Conservation (phyloP, 768 basidiomycete genomes). For the Mrakia gelida region DNA sequence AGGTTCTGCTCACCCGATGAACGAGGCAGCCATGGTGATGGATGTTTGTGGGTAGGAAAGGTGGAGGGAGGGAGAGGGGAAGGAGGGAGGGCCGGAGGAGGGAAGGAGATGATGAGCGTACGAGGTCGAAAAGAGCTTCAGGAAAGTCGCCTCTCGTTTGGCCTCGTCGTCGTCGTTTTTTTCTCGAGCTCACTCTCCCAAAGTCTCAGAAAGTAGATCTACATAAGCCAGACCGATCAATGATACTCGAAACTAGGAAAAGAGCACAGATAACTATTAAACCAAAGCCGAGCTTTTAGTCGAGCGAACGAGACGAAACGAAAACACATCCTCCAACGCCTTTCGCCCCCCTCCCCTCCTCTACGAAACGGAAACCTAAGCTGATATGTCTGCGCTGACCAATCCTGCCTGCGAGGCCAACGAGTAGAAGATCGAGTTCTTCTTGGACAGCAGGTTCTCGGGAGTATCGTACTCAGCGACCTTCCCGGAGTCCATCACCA, state of each 20-base stretch:
- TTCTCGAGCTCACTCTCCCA: too few relatives aligned
- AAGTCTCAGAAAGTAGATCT: too few relatives aligned
- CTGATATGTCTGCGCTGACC: slow-evolving; percentile 10
- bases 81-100: not conserved
- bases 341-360: not conserved
- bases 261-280: too few relatives aligned
- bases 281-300: too few relatives aligned
- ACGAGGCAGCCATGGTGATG: slow-evolving; percentile 22
- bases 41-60: not conserved
- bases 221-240: too few relatives aligned
- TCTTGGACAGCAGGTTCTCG: slow-evolving; percentile 56
- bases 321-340: too few relatives aligned
- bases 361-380: not conserved
- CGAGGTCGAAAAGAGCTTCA: not conserved
- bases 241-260: too few relatives aligned
- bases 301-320: too few relatives aligned
- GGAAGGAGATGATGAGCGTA: not conserved
- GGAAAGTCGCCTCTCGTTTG: too few relatives aligned
- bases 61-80: not conserved
- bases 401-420: slow-evolving; percentile 34
- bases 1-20: slow-evolving; percentile 22
- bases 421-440: slow-evolving; percentile 38
- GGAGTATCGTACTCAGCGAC: slow-evolving; percentile 81
- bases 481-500: slow-evolving; percentile 76
- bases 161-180: too few relatives aligned